Evolutionary conservation across 1,139 yeast genomes (phyloP), one percentile per base, ranked within the genome.

Genomic region (Blastobotrys indianensis): DNA sequence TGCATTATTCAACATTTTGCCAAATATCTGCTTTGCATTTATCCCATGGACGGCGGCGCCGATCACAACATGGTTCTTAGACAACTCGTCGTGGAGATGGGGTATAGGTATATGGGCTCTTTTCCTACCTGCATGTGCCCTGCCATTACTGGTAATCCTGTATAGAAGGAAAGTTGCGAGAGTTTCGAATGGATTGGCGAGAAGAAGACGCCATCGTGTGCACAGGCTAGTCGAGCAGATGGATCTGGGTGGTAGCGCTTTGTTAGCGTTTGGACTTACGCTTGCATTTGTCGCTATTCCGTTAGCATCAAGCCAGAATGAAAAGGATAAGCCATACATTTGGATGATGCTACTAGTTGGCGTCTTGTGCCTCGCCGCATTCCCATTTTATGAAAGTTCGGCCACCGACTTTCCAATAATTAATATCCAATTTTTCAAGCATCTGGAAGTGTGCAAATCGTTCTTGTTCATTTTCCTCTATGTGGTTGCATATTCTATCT

Each of bases 61-160:
- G 8, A 37, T 52, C 32, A 52, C 55, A 16, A 43, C 44, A 0
- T 49, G 48, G 5, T 49, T 54, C 42, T 41, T 54, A 23, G 38
- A 49, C 10, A 42, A 48, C 33, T 52, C 49, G 28, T 49, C 51
- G 33, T 82, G 90, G 90, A 70, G 76, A 37, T 82, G 80, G 77
- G 79, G 80, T 53, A 78, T 82, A 54, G 88, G 82, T 34, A 81
- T 82, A 74, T 83, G 85, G 84, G 86, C 87, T 1, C 77, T 80
- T 56, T 79, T 82, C 51, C 74, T 79, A 66, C 88, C 88, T 16
- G 66, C 80, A 34, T 60, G 77, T 10, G 71, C 82, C 53, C 46
- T 82, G 13, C 90, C 90, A 25, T 64, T 82, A 12, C 43, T 54
- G 23, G 13, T 29, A 20, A 29, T 41, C n/a, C 30, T 46, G 28